Evolutionary conservation across 345 rosid species (phyloP).

Genomic region (Aquilaria sinensis): DNA sequence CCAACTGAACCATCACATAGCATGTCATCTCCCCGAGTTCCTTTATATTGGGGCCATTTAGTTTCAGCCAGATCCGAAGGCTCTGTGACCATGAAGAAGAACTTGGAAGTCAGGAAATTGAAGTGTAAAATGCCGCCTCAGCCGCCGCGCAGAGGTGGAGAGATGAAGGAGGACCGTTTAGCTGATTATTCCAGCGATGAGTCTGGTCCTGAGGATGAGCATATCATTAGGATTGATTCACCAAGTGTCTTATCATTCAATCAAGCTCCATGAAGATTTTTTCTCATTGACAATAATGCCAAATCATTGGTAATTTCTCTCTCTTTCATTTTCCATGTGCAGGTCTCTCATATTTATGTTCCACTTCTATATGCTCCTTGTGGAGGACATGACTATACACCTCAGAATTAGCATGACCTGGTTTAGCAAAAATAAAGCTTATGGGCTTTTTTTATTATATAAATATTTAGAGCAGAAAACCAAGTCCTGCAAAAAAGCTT

Average conservation of each 20-base stretch:
- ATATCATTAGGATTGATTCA: conserved; percentile 64
- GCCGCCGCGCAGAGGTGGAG: conserved; percentile 2
- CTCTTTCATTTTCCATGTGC: no score
- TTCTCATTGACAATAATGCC: background rate
- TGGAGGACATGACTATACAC: no score
- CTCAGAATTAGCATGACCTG: no score
- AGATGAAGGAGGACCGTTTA: conserved; percentile 1
- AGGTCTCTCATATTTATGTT: no score
- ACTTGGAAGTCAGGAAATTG: conserved; percentile 11
- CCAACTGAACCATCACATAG: conserved; percentile 32
- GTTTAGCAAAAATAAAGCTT: no score
- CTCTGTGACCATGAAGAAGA: conserved; percentile 22
- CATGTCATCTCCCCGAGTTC: conserved; percentile 26
- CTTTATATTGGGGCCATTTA: conserved; percentile 20
- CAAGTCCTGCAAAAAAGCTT: background rate
- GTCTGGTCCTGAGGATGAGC: conserved; percentile 49
- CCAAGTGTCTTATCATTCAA: conserved; percentile 66
- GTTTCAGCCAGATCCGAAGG: conserved; percentile 50
- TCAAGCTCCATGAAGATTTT: conserved; percentile 25
- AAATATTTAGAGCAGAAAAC: no score
- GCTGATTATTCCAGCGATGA: conserved; percentile 56
- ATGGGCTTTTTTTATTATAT: no score
- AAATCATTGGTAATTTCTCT: no score
- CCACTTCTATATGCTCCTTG: no score
- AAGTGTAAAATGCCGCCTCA: conserved; percentile 10